A percentile compares a stretch with the other conserved stretches of the same genome.
Evolutionary conservation across 345 rosid genomes (phyloP).

Genomic region (Carallia brachiata): DNA sequence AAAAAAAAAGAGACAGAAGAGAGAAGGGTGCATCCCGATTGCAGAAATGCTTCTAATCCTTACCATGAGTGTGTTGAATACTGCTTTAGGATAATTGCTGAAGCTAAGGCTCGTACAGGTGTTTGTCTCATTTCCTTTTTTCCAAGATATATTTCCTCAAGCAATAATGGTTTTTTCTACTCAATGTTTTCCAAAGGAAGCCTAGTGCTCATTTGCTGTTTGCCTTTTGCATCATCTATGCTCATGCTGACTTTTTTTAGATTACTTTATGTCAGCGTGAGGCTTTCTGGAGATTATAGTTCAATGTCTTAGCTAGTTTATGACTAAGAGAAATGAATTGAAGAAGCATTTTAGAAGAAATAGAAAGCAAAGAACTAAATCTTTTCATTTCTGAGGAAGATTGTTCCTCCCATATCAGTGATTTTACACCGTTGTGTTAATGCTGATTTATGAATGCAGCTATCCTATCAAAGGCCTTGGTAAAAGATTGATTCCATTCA

Average conservation of each 20-base stretch:
- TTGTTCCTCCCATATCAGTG: too few relatives aligned
- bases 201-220: neutral
- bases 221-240: neutral
- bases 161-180: neutral
- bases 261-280: neutral
- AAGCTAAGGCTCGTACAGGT: constrained; percentile 51
- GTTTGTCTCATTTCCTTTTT: neutral
- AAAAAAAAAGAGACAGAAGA: constrained; percentile 19
- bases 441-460: too few relatives aligned
- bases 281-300: neutral
- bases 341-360: too few relatives aligned
- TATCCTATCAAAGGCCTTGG: too few relatives aligned
- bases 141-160: neutral
- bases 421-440: too few relatives aligned
- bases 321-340: neutral
- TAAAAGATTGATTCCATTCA: too few relatives aligned
- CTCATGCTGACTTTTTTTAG: neutral
- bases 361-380: too few relatives aligned
- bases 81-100: constrained; percentile 74
- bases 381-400: too few relatives aligned
- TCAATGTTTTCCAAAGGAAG: neutral
- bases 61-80: constrained; percentile 77
- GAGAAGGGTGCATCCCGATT: constrained; percentile 58
- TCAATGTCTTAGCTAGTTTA: neutral
- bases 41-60: constrained; percentile 71